Base-by-base conservation (phyloP, 371 early-diverging fungal species). In the Rhizopus sp. region DNA sequence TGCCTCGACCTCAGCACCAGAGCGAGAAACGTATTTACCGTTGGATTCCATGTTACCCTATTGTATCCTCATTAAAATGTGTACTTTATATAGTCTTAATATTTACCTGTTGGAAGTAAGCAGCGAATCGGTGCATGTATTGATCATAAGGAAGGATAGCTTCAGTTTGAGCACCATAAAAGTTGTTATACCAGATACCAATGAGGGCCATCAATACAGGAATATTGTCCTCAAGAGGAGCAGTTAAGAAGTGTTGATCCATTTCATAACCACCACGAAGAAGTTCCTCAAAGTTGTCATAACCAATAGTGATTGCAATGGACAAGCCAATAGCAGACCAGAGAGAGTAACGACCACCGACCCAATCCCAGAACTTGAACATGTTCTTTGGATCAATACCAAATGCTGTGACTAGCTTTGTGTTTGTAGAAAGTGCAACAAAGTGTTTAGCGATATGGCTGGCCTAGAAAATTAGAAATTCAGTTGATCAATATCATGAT, bases 311-410 rank as follows among this genome's bases (percentile, higher is more conserved):
- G 59, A 98, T 89, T 38, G 91, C 90, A 68, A 99, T 98, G 16
- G 96, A 94, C 52, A 99, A 86, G 44, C 99, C 99, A 61, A 98
- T 98, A 45, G 99, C 97, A 38, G 97, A 97, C 99, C 99, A 99
- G 40, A 99, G 88, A 48, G 98, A 98, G 85, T 98, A 99, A 57
- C 99, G 91, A 42, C 99, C 99, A 68, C 99, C 99, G 55, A 99
- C 99, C 95, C 96, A 99, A 79, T 99, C 99, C 99, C 99, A 99
- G 89, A 99, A 99, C 74, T 91, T 90, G 88, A 99, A 98, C 93
- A 98, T 96, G 82, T 97, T 97, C 65, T 86, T 82, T 37, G 86
- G 72, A 68, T 85, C 88, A 61, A 99, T 98, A 56, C 98, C 98
- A 68, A 98, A 98, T 29, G 82, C 90, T 58, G 88, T 84, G 30